Base-by-base conservation (phyloP, 352 stramenopile genomes). In the Globisporangium apiculatum region DNA sequence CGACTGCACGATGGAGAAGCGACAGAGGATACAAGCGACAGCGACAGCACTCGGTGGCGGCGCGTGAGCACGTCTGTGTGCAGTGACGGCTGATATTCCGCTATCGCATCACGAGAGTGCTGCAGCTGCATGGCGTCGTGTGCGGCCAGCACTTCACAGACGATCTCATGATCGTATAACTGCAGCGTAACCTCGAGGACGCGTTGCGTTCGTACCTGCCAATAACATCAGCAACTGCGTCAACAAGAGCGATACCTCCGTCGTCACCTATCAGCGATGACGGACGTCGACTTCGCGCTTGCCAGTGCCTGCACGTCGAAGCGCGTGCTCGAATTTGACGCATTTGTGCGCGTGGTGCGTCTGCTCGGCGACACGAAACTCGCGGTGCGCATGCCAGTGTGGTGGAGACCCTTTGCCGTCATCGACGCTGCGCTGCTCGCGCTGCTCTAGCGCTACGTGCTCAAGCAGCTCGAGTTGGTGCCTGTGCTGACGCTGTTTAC, bases 231-330 rank as follows among this genome's bases (percentile, higher is more conserved):
- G 5, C 6, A 43, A 8, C n/a, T n/a, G 10, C 43, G 11, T 38
- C 45, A 4, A 40, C 42, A 7, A 8, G 15, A 8, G 46, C 46
- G 5, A 15, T n/a, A 10, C 11, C 14, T 5, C 6, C 42, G 14
- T 4, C 8, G 42, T 15, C 11, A 3, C 18, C 51, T 72, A 10
- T 83, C 86, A 49, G 63, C 76, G 3, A 72, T 71, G 18, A 77
- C 72, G 4, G 76, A 87, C 51, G 69, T 89, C 35, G 79, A 89
- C 46, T 46, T 89, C 7, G 69, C 71, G 7, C 70, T 87, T n/a
- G 75, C 76, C n/a, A 81, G 83, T 61, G 67, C 68, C 2, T 65
- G 66, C 7, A 60, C 76, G 35, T 71, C 73, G 7, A 89, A 86
- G 53, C 61, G 73, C 12, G 64, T 75, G 1, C 59, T 89, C 7